Percentiles rank a stretch among this genome's conserved stretches.
These are phyloP conservation scores for Solanum hybrid DNA, from an alignment of 305 asterid genomes.

Conservation along the genomic window DNA sequence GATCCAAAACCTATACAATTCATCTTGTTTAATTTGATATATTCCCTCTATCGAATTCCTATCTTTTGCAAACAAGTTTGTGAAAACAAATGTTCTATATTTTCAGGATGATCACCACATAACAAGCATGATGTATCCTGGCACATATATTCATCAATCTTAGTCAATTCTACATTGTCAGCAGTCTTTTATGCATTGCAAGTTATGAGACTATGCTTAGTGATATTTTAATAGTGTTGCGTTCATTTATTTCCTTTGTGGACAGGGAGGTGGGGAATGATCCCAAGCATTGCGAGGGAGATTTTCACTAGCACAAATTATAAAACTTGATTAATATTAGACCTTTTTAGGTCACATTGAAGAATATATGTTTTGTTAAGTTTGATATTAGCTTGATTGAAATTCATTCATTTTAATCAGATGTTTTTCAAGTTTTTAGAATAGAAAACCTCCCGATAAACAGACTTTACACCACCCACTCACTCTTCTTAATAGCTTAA, in stretches of 20 bases:
- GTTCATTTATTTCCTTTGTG: background rate
- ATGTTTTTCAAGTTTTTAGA: background rate
- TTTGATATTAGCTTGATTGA: background rate
- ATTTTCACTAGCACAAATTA: background rate
- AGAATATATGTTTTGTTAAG: background rate
- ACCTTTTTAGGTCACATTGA: background rate
- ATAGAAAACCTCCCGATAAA: background rate
- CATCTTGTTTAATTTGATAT: background rate
- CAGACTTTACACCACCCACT: background rate
- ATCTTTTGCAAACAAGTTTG: background rate
- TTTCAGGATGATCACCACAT: background rate
- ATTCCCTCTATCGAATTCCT: background rate
- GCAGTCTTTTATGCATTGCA: background rate
- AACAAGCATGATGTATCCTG: background rate
- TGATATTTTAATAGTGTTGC: background rate
- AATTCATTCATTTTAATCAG: background rate
- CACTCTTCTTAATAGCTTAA: background rate
- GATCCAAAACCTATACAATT: background rate
- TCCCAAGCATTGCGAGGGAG: background rate
- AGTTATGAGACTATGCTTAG: background rate
- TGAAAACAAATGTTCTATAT: background rate
- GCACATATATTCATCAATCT: background rate
- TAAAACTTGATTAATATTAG: background rate
- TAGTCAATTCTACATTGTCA: background rate
- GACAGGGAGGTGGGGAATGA: background rate